Conservation (phyloP, 2,329 filamentous ascomycete genomes). For the Kalmusia sp. region DNA sequence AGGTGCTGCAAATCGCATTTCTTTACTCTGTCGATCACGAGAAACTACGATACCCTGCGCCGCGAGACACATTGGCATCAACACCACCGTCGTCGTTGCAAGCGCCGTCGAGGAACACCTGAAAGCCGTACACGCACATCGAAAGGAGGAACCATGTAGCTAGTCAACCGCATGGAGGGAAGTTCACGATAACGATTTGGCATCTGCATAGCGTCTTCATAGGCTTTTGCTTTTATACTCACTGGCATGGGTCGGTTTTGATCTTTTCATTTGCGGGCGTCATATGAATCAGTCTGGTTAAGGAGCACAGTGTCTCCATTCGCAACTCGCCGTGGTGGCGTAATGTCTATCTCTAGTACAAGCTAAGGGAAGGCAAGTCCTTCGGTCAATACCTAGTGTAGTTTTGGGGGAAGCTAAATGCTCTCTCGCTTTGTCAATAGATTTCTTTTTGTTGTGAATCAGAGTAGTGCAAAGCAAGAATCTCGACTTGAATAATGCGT, state of each 20-base stretch:
- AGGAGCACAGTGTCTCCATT: background rate
- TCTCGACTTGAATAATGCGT: background rate
- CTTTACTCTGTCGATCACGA: background rate
- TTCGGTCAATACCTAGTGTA: background rate
- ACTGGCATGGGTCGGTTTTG: conserved; percentile 29
- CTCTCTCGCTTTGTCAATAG: conserved; percentile 11
- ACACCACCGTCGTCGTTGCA: background rate
- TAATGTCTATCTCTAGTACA: conserved; percentile 12
- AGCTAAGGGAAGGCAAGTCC: background rate
- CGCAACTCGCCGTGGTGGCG: background rate
- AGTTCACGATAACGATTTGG: conserved; percentile 37
- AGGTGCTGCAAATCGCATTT: background rate
- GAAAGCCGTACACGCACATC: background rate
- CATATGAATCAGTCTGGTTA: background rate
- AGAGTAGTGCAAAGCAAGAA: too few species aligned
- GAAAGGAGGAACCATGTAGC: background rate
- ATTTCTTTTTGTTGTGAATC: conserved; percentile 1
- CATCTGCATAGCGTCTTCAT: conserved; percentile 46
- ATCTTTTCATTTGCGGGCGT: conserved; percentile 16
- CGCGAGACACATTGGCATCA: background rate
- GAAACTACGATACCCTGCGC: conserved; percentile 5
- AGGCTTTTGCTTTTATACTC: conserved; percentile 21
- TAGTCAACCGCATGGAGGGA: conserved; percentile 22
- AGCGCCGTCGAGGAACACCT: background rate
- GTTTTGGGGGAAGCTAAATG: background rate